Base-by-base conservation (phyloP, 805 yeast genomes). In the Kuraishia ogatae region DNA sequence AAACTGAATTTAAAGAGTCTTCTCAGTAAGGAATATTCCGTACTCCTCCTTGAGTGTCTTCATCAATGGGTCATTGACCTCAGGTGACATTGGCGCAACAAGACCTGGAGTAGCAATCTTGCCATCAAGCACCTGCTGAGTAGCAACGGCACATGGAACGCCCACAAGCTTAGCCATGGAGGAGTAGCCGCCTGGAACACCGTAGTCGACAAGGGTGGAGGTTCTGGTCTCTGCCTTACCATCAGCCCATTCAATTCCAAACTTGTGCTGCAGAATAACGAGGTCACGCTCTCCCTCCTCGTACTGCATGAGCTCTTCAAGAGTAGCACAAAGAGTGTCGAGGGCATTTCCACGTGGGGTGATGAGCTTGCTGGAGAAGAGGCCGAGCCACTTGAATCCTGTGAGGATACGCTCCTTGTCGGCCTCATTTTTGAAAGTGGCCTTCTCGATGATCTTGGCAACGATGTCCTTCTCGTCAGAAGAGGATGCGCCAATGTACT, bases 81-180 rank as follows among this genome's bases (percentile, higher is more conserved):
- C 94, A 60, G 96, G 87, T 59, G 90, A 76, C 81, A 89, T 87
- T 68, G 99, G 99, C 55, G 97, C 98, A 63, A 84, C 79, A 69
- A 94, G 79, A 64, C 99, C 99, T 56, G 90, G 89, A 59, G 77
- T 81, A 64, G 80, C 79, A 65, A 83, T 79, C 56, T 85, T 82
- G 61, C 97, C 97, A 62, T 87, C 83, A 65, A 94, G 80, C 59
- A 94, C 87, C 73, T 88, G 86, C 75, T 83, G 83, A 57, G 87
- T 79, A 29, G 98, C 99, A 70, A 94, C 96, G 55, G 97, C 97
- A 76, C 97, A 93, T 62, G 99, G 99, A 60, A 91, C 93, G 78
- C 99, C 99, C 55, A 94, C 99, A 61, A 89, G 82, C 71, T 93
- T 92, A 62, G 99, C 99, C 99, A 94, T 94, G 39, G 98, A 92